Evolutionary conservation across 2,329 filamentous ascomycete species (phyloP).

Genomic region (Cordyceps cateniannulata): DNA sequence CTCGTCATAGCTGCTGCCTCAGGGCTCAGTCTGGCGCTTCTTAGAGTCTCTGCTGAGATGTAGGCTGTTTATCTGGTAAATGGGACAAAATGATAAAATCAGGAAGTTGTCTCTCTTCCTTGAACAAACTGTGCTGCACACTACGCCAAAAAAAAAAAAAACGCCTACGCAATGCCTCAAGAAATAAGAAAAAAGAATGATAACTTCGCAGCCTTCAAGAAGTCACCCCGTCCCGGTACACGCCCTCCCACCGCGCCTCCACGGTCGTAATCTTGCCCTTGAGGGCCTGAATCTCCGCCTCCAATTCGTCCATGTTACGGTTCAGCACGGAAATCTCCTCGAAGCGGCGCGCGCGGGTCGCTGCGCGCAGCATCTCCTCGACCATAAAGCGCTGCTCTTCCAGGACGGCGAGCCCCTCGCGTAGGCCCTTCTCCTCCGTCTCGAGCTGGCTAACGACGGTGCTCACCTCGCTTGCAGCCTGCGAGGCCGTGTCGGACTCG

Average conservation of each 20-base stretch:
- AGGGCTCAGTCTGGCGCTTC: neutral
- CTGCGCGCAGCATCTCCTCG: slow-evolving; percentile 73
- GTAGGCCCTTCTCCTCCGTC: slow-evolving; percentile 73
- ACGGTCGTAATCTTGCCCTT: slow-evolving; percentile 59
- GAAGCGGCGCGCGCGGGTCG: slow-evolving; percentile 69
- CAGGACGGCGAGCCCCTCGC: slow-evolving; percentile 73
- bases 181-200: neutral
- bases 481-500: slow-evolving; percentile 39
- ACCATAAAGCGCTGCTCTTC: slow-evolving; percentile 92
- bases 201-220: slow-evolving; percentile 6
- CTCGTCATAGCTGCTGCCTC: neutral
- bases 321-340: slow-evolving; percentile 79
- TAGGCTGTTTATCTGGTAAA: neutral
- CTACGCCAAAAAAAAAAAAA: neutral
- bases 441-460: slow-evolving; percentile 58
- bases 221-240: slow-evolving; percentile 34
- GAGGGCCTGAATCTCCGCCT: slow-evolving; percentile 65
- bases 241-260: slow-evolving; percentile 52
- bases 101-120: neutral
- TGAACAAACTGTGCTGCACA: neutral
- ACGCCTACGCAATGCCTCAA: slow-evolving; percentile 14
- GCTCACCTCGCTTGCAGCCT: slow-evolving; percentile 42
- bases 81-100: neutral
- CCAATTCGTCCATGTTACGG: slow-evolving; percentile 76
- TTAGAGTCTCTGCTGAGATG: neutral